Percentiles rank a stretch among this genome's conserved stretches.
These are phyloP conservation scores for Diplodia sapinea DNA, from an alignment of 2,329 filamentous ascomycete genomes.

Conservation along the genomic window DNA sequence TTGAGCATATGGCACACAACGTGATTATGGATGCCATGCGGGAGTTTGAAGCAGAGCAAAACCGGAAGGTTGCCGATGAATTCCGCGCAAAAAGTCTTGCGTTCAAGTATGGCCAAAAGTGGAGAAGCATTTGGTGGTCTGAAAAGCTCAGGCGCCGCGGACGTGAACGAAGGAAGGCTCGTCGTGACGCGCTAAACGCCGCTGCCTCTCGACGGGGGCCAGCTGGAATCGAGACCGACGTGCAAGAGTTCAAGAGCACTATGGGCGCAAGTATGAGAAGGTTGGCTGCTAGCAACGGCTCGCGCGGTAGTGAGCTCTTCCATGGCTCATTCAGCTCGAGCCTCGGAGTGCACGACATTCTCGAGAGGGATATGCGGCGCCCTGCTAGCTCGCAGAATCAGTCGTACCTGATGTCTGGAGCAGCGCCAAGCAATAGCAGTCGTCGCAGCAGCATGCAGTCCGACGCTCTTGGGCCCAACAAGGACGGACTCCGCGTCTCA, in stretches of 20 bases:
- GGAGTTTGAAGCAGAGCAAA: conserved; percentile 29
- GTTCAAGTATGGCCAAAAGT: conserved; percentile 18
- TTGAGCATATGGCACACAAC: conserved; percentile 48
- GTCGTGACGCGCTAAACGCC: conserved; percentile 9
- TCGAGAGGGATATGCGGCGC: conserved; percentile 13
- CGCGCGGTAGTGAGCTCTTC: neutral
- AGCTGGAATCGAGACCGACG: conserved; percentile 12
- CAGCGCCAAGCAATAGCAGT: neutral
- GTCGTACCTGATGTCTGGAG: conserved; percentile 22
- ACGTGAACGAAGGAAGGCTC: conserved; percentile 29
- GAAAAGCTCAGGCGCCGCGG: conserved; percentile 27
- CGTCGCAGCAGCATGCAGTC: conserved; percentile 8
- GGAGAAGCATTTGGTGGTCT: conserved; percentile 17
- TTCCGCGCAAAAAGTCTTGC: conserved; percentile 28
- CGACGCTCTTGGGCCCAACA: conserved; percentile 12
- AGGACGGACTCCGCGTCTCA: neutral
- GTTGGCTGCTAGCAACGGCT: conserved; percentile 10
- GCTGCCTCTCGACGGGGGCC: conserved; percentile 5
- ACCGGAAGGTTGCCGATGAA: conserved; percentile 19
- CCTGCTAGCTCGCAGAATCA: conserved; percentile 10
- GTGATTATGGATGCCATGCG: conserved; percentile 38
- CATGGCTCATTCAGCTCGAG: conserved; percentile 24
- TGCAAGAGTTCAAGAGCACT: conserved; percentile 21
- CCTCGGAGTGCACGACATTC: conserved; percentile 19
- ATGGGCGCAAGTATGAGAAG: conserved; percentile 22